Conservation (phyloP, 2,329 filamentous ascomycete species). For the Scedosporium aurantiacum region DNA sequence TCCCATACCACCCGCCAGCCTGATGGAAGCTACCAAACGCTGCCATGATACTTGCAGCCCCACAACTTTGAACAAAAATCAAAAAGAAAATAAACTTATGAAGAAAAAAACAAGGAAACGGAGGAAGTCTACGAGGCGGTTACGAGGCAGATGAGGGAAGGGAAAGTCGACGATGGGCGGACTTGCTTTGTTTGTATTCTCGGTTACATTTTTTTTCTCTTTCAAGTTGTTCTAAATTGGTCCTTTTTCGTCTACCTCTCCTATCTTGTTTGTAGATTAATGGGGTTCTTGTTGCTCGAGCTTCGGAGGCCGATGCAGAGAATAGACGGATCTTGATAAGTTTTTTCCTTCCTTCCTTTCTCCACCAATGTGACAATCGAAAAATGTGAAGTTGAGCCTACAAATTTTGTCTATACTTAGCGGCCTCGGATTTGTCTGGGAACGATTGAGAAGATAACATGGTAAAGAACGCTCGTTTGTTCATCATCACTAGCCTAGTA, state of each 20-base stretch:
- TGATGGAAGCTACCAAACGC: not conserved
- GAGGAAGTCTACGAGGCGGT: not conserved
- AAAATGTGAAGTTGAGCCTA: too few species aligned
- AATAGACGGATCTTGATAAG: not conserved
- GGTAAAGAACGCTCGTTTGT: too few species aligned
- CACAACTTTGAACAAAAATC: too few species aligned
- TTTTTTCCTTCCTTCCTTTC: not conserved
- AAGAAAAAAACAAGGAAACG: not conserved
- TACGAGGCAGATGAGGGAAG: not conserved
- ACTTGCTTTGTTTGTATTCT: not conserved
- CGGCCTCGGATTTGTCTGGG: too few species aligned
- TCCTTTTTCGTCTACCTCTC: slow-evolving; percentile 2
- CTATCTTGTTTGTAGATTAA: not conserved
- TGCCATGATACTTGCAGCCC: not conserved
- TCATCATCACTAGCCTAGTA: not conserved
- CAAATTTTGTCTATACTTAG: too few species aligned
- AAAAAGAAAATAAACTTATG: too few species aligned
- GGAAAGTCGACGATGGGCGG: not conserved
- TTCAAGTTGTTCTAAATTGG: not conserved
- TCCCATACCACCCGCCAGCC: not conserved
- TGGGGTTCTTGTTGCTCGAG: not conserved
- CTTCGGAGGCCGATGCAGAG: slow-evolving; percentile 1
- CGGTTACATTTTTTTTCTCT: not conserved
- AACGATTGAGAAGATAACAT: too few species aligned
- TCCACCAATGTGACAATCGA: too few species aligned